Conservation (phyloP, 805 yeast genomes). For the Priceomyces medius region DNA sequence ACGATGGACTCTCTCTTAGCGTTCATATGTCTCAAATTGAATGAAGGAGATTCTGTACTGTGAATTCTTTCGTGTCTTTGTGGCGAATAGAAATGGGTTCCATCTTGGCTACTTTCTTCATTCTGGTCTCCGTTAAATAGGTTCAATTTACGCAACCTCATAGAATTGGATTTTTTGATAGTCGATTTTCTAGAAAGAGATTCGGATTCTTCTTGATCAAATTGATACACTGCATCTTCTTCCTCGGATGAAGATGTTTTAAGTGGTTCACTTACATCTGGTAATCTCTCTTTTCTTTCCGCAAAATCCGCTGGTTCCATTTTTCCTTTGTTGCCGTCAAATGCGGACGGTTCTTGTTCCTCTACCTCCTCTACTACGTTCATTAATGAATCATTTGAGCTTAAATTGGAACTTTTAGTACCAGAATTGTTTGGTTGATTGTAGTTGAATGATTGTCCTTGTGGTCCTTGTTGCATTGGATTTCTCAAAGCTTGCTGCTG, state of each 20-base stretch:
- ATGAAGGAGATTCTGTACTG: constrained; percentile 14
- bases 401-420: constrained; percentile 5
- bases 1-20: constrained; percentile 13
- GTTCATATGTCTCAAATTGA: constrained; percentile 12
- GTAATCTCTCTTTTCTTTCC: not conserved
- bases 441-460: not conserved
- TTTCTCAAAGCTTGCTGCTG: constrained; percentile 4
- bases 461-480: constrained; percentile 7
- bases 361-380: constrained; percentile 38
- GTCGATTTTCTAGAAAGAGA: constrained; percentile 39
- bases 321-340: not conserved
- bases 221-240: constrained; percentile 31
- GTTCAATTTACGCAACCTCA: constrained; percentile 40
- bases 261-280: not conserved
- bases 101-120: not conserved
- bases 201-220: constrained; percentile 27
- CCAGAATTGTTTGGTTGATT: not conserved
- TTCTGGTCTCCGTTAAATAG: constrained; percentile 21
- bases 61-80: not conserved
- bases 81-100: not conserved
- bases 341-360: constrained; percentile 14
- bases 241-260: constrained; percentile 13
- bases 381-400: constrained; percentile 32
- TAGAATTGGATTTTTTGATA: constrained; percentile 38
- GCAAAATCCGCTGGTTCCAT: not conserved